Evolutionary conservation across 2,329 filamentous ascomycete genomes (phyloP), one percentile per base, ranked within the genome.

Genomic region (Monilinia laxa): DNA sequence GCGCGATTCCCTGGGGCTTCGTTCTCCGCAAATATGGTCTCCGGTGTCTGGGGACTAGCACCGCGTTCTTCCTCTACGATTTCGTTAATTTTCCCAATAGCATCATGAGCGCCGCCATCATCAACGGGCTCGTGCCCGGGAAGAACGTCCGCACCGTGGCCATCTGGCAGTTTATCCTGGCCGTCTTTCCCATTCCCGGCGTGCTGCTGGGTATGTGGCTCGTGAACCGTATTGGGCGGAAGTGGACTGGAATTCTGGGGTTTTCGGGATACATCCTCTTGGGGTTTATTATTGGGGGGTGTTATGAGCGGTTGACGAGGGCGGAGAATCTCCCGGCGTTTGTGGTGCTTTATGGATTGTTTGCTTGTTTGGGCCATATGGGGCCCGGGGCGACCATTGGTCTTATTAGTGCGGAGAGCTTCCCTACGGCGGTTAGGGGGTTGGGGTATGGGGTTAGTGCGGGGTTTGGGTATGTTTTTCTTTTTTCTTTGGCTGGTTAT

Each of bases 61-160:
- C 74, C 3, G 76, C 76, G 0, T 78, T 77, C 65, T 77, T 78
- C 56, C 69, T 78, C 0, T 78, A 78, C 64, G 77, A 78, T 54
- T 78, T 78, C 31, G 75, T 78, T 68, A 78, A 78, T 56, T 78
- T 78, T 54, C 76, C 76, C 0, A 78, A 78, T 51, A 75, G 72
- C 35, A 77, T 78, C 68, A 77, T 78, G 75, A 76, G 73, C 3
- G 73, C 76, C 40, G 74, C 72, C 6, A 78, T 78, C 51, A 75
- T 77, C 55, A 70, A 76, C 47, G 75, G 73, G 0, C 67, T 78
- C 4, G 77, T 77, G 1, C 72, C 72, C 31, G 74, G 75, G 23
- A 67, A 72, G 51, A 74, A 77, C 58, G 71, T 78, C 25, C 75
- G 74, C 45, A 75, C 72, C 2, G 77, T 76, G 0, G 77, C 76